phyloP scores from a whole-genome alignment of 306 rosid species.

The Alnus glutinosa region DNA sequence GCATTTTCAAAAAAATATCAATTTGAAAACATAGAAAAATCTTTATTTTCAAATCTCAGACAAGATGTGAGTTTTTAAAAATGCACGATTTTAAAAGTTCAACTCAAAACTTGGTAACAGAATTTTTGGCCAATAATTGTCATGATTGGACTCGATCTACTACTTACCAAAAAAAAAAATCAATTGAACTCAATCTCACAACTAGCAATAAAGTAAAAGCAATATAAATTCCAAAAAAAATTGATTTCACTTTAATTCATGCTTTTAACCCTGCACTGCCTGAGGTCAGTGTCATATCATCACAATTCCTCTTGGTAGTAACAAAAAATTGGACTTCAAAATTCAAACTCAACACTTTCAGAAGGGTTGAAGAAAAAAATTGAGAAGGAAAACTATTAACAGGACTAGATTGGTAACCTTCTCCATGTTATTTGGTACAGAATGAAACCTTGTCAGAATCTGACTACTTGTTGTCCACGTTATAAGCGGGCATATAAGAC shows the following conservation, averaged over 20 bases:
- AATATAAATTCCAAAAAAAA: neutral
- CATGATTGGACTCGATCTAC: neutral
- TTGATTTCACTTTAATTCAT: neutral
- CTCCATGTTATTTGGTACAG: slow-evolving; percentile 32
- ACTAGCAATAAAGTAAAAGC: neutral
- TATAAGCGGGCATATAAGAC: slow-evolving; percentile 75
- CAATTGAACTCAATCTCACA: neutral
- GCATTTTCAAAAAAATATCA: too few relatives aligned
- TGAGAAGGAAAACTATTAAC: slow-evolving; percentile 30
- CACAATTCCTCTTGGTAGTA: neutral
- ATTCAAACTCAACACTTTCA: slow-evolving; percentile 17
- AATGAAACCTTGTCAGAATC: slow-evolving; percentile 35
- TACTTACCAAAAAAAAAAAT: neutral
- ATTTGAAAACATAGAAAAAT: too few relatives aligned
- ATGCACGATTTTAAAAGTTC: neutral
- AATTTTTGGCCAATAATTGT: neutral
- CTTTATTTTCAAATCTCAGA: too few relatives aligned
- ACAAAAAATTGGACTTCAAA: slow-evolving; percentile 8
- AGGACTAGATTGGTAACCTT: slow-evolving; percentile 17
- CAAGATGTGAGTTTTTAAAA: too few relatives aligned
- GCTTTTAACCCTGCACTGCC: neutral
- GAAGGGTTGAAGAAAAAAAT: neutral
- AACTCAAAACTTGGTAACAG: neutral
- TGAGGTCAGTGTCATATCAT: neutral
- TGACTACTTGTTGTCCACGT: slow-evolving; percentile 34